Evolutionary conservation across 305 asterid species (phyloP).

Genomic region (Fraxinus ornus): DNA sequence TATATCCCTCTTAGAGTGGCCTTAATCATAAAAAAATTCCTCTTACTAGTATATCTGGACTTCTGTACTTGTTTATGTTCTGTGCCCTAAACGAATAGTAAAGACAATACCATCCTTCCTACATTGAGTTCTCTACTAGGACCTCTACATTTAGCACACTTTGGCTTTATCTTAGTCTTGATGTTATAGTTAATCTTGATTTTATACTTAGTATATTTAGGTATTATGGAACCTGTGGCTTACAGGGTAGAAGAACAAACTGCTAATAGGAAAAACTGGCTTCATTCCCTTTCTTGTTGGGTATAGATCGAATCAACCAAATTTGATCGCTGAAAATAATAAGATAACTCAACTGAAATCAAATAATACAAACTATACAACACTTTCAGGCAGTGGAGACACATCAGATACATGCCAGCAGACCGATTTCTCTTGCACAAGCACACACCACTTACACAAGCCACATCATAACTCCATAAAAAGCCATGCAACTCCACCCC

Average conservation of each 20-base stretch:
- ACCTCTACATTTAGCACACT: background rate
- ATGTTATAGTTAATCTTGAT: background rate
- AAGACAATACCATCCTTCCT: background rate
- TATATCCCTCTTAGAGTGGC: background rate
- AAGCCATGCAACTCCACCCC: background rate
- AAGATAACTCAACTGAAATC: background rate
- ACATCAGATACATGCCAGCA: background rate
- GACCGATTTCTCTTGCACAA: background rate
- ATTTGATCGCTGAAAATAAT: background rate
- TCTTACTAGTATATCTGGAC: background rate
- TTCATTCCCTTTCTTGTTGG: background rate
- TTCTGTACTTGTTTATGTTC: background rate
- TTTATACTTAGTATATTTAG: background rate
- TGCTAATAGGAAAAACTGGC: background rate
- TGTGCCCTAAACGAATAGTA: background rate
- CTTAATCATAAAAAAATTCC: background rate
- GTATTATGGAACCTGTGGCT: background rate
- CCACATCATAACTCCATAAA: background rate
- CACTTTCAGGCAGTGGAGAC: background rate
- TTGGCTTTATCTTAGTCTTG: background rate
- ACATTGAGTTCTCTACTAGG: background rate
- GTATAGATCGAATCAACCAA: background rate
- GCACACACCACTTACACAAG: background rate
- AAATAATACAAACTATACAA: background rate
- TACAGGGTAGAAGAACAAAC: background rate